These are phyloP conservation scores for Zea mays DNA, from an alignment of 176 grass and related monocot genomes.

Conservation along the genomic window Zm-B73-REFERENCE-NAM-5.0 NC_050096.1:298364501-298365000, in stretches of 20 bases:
- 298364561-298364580: slow-evolving; percentile 30
- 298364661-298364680: background rate
- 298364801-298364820: slow-evolving; percentile 57
- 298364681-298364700: background rate
- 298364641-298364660: background rate
- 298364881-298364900: background rate
- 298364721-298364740: slow-evolving; percentile 39
- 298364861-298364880: background rate
- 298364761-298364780: slow-evolving; percentile 25
- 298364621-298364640: background rate
- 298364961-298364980: slow-evolving; percentile 25
- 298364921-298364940: background rate
- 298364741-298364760: slow-evolving; percentile 62
- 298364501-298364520: slow-evolving; percentile 26
- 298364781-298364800: slow-evolving; percentile 32
- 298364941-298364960: background rate
- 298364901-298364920: no score
- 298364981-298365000: slow-evolving; percentile 38
- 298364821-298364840: slow-evolving; percentile 50
- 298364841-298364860: background rate
- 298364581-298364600: background rate
- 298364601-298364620: slow-evolving; percentile 36
- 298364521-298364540: slow-evolving; percentile 7
- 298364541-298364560: background rate
- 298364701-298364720: background rate